Percentiles rank a stretch among this genome's conserved stretches.
Conservation (phyloP, 805 yeast genomes). For the Tetrapisispora phaffii region DNA sequence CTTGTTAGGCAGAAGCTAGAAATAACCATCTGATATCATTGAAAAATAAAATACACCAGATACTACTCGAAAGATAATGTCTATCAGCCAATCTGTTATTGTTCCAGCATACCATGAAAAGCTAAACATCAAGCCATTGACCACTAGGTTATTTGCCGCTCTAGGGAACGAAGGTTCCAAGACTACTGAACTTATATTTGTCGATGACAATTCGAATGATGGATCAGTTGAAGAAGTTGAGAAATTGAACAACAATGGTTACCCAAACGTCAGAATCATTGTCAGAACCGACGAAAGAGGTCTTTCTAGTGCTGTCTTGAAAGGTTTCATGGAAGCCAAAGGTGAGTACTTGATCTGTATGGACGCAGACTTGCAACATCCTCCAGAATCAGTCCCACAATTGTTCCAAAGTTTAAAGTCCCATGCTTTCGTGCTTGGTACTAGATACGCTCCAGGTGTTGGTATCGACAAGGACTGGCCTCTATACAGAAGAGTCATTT, state of each 20-base stretch:
- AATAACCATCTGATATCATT: no score
- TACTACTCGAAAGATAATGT: no score
- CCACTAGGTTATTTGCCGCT: conserved; percentile 40
- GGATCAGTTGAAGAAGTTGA: conserved; percentile 46
- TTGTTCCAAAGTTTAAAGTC: conserved; percentile 33
- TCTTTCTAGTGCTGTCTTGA: conserved; percentile 40
- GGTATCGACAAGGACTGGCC: conserved; percentile 49
- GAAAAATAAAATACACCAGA: no score
- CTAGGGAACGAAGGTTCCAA: conserved; percentile 35
- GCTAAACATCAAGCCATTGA: conserved; percentile 39
- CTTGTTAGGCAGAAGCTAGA: no score
- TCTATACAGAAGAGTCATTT: conserved; percentile 39
- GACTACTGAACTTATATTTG: conserved; percentile 39
- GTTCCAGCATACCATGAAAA: conserved; percentile 46
- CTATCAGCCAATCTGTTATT: conserved; percentile 34
- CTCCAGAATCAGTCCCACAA: conserved; percentile 42
- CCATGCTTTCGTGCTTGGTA: conserved; percentile 40
- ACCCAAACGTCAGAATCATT: conserved; percentile 36
- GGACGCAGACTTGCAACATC: conserved; percentile 48
- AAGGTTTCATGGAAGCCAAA: conserved; percentile 38
- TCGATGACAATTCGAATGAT: conserved; percentile 42
- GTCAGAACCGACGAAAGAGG: conserved; percentile 45
- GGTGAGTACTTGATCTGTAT: conserved; percentile 41
- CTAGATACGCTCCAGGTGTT: conserved; percentile 46
- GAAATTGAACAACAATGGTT: conserved; percentile 35